Base-by-base conservation (phyloP, 2,329 filamentous ascomycete genomes). In the Delphinella strobiligena region DNA sequence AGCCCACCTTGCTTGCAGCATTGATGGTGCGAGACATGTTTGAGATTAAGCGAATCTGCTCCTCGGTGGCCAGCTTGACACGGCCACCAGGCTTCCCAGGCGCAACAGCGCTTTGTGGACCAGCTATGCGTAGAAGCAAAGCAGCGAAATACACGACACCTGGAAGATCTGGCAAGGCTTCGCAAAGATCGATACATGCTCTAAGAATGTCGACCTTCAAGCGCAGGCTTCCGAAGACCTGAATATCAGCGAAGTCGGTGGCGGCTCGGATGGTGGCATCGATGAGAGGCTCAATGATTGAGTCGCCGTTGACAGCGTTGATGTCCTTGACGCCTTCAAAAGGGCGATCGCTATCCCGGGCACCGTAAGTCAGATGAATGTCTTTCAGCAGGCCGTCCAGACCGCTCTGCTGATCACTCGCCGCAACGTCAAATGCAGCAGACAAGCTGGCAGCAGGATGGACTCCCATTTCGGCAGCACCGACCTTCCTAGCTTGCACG, bases 391-490 rank as follows among this genome's bases (percentile, higher is more conserved):
- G 9, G 18, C 32, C 22, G 7, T 36, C 36, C 7, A 43, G 19
- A 32, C 37, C 41, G 8, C 32, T 19, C 14, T 43, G 36, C 19
- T 39, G 31, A 19, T 39, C 41, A 17, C 15, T 31, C 19, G 19
- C 31, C 11, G 50, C 47, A 4, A 43, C 36, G n/a, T 47, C 51
- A 47, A 78, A 81, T 19, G 91, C 64, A 10, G 80, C 79, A 18
- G 86, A 79, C 37, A 95, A 66, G 0, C 86, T 88, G 8, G 89
- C 86, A 14, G 89, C 89, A 31, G 91, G 91, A 61, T 96, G 89
- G 27, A 98, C 85, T 3, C 89, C 91, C 53, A 91, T 84, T 55
- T 96, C 91, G n/a, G 91, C 88, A 31, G 91, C 91, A 22, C 89
- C 89, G 35, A 89, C 74, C 34, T 93, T 95, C 30, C 91, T 75